Evolutionary conservation across 2,329 filamentous ascomycete genomes (phyloP).

Genomic region (Fusarium circinatum): DNA sequence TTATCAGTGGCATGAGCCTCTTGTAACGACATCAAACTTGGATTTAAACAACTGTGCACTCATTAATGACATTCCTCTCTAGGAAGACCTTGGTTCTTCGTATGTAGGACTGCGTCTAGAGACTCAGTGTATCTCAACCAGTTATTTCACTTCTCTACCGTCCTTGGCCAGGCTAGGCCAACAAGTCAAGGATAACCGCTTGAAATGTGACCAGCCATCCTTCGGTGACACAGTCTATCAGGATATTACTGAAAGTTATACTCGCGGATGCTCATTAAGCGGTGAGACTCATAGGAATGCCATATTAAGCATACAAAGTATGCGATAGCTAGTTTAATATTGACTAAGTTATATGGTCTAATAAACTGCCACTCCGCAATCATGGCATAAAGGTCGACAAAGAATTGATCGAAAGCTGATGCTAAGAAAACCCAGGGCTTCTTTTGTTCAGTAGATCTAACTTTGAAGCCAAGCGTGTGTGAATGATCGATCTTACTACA

Average conservation of each 20-base stretch:
- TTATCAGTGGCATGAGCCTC: constrained; percentile 13
- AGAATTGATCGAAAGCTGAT: no score
- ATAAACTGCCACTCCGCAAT: background rate
- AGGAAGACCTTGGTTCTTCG: no score
- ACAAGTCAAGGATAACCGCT: background rate
- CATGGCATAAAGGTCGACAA: background rate
- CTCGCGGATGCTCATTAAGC: background rate
- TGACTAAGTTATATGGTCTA: no score
- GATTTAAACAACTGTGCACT: background rate
- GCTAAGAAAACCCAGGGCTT: no score
- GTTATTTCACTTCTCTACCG: background rate
- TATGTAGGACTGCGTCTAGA: background rate
- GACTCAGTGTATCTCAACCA: no score
- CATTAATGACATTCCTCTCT: background rate
- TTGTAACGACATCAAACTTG: background rate
- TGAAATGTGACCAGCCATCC: background rate
- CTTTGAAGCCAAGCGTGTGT: background rate
- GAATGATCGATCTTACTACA: no score
- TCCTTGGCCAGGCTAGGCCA: background rate
- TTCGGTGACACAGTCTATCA: background rate
- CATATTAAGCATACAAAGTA: no score
- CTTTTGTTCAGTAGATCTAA: background rate
- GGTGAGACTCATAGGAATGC: background rate
- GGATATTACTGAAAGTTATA: background rate
- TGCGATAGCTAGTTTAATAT: background rate